phyloP scores from a whole-genome alignment of 257 asterid genomes.

The Jacaranda mimosifolia region DNA sequence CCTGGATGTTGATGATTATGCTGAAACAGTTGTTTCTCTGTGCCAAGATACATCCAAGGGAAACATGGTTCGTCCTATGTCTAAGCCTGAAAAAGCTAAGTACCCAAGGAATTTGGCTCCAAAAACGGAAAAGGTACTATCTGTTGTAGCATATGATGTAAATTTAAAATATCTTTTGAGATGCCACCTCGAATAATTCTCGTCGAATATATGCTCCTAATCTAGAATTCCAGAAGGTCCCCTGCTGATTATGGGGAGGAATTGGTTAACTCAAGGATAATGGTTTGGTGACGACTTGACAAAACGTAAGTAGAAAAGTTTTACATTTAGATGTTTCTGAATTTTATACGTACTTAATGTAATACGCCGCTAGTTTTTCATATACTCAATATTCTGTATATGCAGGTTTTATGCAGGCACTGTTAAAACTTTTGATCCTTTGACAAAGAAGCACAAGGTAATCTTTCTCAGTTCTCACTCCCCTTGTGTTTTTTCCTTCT shows the following conservation, averaged over 20 bases:
- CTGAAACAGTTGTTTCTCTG: conserved; percentile 40
- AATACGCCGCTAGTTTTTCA: not conserved
- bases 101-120: conserved; percentile 6
- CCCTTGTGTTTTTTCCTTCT: not conserved
- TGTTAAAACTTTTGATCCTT: conserved; percentile 50
- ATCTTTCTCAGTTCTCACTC: conserved; percentile 10
- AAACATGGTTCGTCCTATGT: conserved; percentile 44
- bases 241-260: conserved; percentile 37
- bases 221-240: conserved; percentile 28
- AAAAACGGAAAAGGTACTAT: conserved; percentile 46
- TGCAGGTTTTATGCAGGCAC: conserved; percentile 57
- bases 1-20: conserved; percentile 40
- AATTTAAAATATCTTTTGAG: conserved; percentile 1
- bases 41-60: conserved; percentile 47
- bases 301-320: conserved; percentile 40
- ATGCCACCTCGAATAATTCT: not conserved
- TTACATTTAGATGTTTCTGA: conserved; percentile 1
- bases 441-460: conserved; percentile 56
- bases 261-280: conserved; percentile 37
- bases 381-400: conserved; percentile 17
- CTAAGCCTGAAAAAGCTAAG: conserved; percentile 28
- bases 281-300: conserved; percentile 55
- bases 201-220: conserved; percentile 1
- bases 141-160: not conserved
- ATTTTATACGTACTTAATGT: not conserved